Evolutionary conservation across 495 filamentous ascomycete species (phyloP), one percentile per base, ranked within the genome.

Genomic region (Talaromyces adpressus): DNA sequence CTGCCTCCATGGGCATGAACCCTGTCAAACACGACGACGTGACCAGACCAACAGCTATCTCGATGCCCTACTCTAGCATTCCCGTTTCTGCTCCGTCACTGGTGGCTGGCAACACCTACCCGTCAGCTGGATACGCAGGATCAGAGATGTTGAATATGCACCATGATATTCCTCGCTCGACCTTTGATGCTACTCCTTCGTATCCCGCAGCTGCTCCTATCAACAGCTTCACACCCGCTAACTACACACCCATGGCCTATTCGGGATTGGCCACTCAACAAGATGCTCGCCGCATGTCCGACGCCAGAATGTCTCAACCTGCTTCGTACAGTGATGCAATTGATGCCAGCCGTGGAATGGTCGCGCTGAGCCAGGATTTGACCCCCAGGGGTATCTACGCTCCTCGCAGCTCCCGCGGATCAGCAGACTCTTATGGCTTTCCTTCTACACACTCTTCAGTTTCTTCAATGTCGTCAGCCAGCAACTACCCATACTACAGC

Each of bases 371-470:
- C 81, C 93, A 98, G 72, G 81, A 84, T 65, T 25, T 84, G 69
- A 90, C 93, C 6, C 92, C 93, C 16, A 83, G 92, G 52, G 92
- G 92, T 75, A 91, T 96, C 68, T 96, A 96, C 70, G 91, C 87
- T 56, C 81, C 86, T 64, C 84, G 83, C 63, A 79, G 76, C 25
- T 79, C 84, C 30, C 82, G 91, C 36, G 86, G 86, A 36, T 93
- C 92, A 2, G 79, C 84, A n/a, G 92, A 97, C 73, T 91, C 91
- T 8, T 97, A 97, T 68, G 93, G 93, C 25, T 97, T 97, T 73
- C 93, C 93, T 1, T 83, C 91, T 16, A 84, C 89, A 16, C 93
- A 98, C 76, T 98, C 94, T 1, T 85, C 91, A n/a, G 91, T 84
- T 68, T 98, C 95, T 2, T 98, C 95, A 47, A 91, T 98, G 64